phyloP scores from a whole-genome alignment of 169 alveolate genomes.

The Plasmodium chabaudi region DNA sequence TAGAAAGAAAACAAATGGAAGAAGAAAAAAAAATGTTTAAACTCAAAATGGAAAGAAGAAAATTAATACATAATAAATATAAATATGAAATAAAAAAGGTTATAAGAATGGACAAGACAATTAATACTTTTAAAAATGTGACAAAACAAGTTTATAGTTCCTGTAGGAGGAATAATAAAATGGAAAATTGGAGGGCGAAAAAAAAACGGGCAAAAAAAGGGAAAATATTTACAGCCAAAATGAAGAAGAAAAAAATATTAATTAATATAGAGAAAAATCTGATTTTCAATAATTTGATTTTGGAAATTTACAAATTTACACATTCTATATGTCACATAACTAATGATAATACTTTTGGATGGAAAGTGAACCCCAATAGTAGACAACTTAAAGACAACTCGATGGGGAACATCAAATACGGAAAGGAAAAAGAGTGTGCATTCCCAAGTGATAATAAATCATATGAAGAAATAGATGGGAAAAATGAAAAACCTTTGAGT shows the following conservation, averaged over 20 bases:
- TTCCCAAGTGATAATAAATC: no score
- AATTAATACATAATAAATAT: conserved; percentile 22
- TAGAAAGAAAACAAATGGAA: background rate
- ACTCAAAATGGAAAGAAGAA: background rate
- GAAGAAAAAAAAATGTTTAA: conserved; percentile 2
- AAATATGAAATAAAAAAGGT: conserved; percentile 6
- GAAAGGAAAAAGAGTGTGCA: no score
- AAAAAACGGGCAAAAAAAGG: background rate
- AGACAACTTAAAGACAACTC: background rate
- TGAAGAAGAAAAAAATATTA: conserved; percentile 1
- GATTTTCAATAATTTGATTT: conserved; percentile 15
- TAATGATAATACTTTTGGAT: background rate
- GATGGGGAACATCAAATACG: background rate
- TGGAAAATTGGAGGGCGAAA: background rate
- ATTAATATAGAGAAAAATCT: conserved; percentile 16
- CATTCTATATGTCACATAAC: background rate
- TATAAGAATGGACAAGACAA: conserved; percentile 14
- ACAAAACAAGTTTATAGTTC: conserved; percentile 6
- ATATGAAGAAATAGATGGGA: background rate
- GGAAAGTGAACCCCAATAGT: background rate
- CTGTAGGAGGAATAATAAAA: background rate
- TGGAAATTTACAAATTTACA: conserved; percentile 1
- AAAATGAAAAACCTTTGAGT: background rate
- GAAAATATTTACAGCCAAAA: background rate
- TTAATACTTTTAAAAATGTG: conserved; percentile 10